phyloP scores from a whole-genome alignment of 352 stramenopile species.

The Phytophthora multivora region DNA sequence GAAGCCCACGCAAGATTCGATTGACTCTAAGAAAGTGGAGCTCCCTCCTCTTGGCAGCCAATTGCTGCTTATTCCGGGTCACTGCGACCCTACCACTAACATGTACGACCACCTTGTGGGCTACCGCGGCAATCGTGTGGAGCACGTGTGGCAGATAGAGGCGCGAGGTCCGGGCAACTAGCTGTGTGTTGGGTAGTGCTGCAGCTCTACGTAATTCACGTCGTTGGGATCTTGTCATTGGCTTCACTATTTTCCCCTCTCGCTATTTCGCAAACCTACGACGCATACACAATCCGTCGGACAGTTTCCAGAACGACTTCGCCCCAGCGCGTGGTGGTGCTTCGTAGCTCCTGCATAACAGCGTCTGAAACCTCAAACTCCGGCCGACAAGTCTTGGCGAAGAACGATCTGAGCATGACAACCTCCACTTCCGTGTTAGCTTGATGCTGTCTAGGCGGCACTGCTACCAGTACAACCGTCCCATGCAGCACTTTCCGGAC shows the following conservation, averaged over 20 bases:
- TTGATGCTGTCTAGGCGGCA: not conserved
- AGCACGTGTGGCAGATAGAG: slow-evolving; percentile 62
- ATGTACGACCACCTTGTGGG: slow-evolving; percentile 77
- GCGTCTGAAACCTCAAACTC: slow-evolving; percentile 15
- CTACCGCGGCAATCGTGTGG: slow-evolving; percentile 54
- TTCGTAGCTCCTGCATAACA: slow-evolving; percentile 4
- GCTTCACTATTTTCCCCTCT: too few species aligned
- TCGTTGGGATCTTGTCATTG: too few species aligned
- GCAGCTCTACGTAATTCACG: too few species aligned
- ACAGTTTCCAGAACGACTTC: slow-evolving; percentile 16
- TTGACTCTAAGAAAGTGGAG: slow-evolving; percentile 22
- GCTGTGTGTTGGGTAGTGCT: too few species aligned
- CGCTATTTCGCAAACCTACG: too few species aligned
- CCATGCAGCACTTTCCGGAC: slow-evolving; percentile 28
- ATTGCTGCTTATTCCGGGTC: slow-evolving; percentile 63
- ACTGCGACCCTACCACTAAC: slow-evolving; percentile 81
- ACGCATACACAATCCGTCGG: slow-evolving; percentile 18
- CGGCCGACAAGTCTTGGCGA: slow-evolving; percentile 13
- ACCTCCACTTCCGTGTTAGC: slow-evolving; percentile 13
- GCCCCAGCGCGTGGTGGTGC: slow-evolving; percentile 11
- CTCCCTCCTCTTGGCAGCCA: slow-evolving; percentile 60
- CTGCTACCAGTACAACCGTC: slow-evolving; percentile 13
- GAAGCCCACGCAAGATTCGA: slow-evolving; percentile 19
- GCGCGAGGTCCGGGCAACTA: slow-evolving; percentile 47
- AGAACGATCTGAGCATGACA: slow-evolving; percentile 15